phyloP scores from a whole-genome alignment of 352 stramenopile genomes.

The Phytopythium cucurbitacearum region DNA sequence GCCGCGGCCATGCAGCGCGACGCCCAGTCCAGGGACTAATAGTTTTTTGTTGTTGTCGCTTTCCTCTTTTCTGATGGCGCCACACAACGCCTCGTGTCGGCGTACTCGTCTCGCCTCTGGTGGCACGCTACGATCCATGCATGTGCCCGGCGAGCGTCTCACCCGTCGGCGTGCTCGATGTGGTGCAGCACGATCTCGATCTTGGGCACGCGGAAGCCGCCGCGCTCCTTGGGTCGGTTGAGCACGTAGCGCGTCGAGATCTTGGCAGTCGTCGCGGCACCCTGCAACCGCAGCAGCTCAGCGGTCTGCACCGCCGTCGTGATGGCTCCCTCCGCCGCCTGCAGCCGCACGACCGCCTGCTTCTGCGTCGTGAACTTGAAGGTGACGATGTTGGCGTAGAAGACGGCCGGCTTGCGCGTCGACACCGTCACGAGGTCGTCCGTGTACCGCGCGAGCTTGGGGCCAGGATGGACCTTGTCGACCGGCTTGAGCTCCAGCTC shows the following conservation, averaged over 20 bases:
- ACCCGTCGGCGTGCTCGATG: conserved; percentile 9
- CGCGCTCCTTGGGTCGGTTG: conserved; percentile 42
- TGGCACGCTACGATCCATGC: too few relatives aligned
- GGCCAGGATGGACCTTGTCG: conserved; percentile 38
- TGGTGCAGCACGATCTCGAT: conserved; percentile 64
- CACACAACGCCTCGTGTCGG: too few relatives aligned
- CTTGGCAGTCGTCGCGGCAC: conserved; percentile 48
- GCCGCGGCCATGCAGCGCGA: conserved; percentile 5
- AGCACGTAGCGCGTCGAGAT: conserved; percentile 68
- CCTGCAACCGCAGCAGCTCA: conserved; percentile 66
- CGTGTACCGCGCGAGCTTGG: conserved; percentile 60
- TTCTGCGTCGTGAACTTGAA: conserved; percentile 76
- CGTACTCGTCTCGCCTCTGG: too few relatives aligned
- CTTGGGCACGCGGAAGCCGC: conserved; percentile 63
- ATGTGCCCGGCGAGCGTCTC: too few relatives aligned
- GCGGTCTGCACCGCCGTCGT: conserved; percentile 67
- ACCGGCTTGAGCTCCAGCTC: conserved; percentile 40
- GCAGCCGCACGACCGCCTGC: conserved; percentile 54
- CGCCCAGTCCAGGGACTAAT: background rate
- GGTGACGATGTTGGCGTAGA: conserved; percentile 80
- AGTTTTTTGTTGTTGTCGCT: conserved; percentile 1
- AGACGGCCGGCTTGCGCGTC: conserved; percentile 67
- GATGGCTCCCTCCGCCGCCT: conserved; percentile 65
- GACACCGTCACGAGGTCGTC: conserved; percentile 75
- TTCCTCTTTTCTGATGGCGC: background rate